phyloP scores from a whole-genome alignment of 768 basidiomycete species.

The Neoboletus brunneissimus region DNA sequence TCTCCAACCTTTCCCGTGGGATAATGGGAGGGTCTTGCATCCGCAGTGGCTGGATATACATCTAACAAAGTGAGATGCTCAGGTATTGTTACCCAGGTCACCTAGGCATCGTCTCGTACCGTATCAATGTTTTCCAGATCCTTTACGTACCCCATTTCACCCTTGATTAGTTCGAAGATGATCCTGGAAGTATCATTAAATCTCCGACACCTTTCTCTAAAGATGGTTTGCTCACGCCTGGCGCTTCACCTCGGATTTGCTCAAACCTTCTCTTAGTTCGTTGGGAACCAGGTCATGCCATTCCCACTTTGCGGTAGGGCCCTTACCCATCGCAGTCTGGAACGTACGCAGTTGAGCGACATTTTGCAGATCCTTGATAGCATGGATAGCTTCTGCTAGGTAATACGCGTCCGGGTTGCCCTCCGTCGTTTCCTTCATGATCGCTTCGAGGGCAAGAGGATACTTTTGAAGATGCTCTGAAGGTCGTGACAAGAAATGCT shows the following conservation, averaged over 20 bases:
- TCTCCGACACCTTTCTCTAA: neutral
- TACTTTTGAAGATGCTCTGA: constrained; percentile 65
- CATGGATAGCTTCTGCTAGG: constrained; percentile 76
- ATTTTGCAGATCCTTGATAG: constrained; percentile 78
- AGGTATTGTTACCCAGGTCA: neutral
- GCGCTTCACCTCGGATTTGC: constrained; percentile 76
- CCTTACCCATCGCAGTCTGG: constrained; percentile 86
- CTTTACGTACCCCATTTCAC: constrained; percentile 92
- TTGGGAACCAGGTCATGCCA: constrained; percentile 85
- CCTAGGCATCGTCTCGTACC: constrained; percentile 40
- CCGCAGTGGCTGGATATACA: constrained; percentile 78
- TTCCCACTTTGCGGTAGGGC: constrained; percentile 76
- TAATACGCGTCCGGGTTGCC: constrained; percentile 84
- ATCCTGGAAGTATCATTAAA: constrained; percentile 46
- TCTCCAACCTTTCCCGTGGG: constrained; percentile 60
- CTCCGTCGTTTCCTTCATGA: constrained; percentile 75
- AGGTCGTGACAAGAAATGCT: constrained; percentile 59
- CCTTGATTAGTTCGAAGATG: constrained; percentile 93
- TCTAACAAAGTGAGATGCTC: constrained; percentile 40
- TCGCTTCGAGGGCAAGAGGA: constrained; percentile 81
- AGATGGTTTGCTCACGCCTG: constrained; percentile 61
- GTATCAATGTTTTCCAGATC: constrained; percentile 84
- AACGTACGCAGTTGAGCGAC: constrained; percentile 85
- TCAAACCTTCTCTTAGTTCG: constrained; percentile 57
- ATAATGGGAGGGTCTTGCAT: constrained; percentile 76